Conservation (phyloP, 495 filamentous ascomycete genomes). For the Aspergillus avenaceus region DNA sequence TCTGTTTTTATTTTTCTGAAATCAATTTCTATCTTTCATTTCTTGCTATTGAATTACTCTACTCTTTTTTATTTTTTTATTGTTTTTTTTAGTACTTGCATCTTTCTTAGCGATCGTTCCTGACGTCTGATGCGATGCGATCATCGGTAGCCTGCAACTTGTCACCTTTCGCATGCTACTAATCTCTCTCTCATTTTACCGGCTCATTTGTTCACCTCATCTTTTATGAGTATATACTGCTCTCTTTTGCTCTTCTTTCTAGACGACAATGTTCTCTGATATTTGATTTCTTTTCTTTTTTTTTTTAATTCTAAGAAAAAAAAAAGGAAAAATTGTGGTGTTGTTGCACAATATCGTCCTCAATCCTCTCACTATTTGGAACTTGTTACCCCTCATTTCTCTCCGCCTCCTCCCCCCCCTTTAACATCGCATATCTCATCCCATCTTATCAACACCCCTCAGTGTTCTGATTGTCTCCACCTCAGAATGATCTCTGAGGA, state of each 20-base stretch:
- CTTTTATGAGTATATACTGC: not conserved
- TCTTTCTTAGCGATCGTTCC: slow-evolving; percentile 13
- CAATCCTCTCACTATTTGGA: slow-evolving; percentile 1
- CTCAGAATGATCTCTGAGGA: slow-evolving; percentile 81
- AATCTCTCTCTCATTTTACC: slow-evolving; percentile 9
- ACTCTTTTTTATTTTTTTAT: not conserved
- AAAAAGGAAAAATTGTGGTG: not conserved
- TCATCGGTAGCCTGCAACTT: slow-evolving; percentile 19
- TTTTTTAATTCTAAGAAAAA: no score
- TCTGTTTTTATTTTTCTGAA: not conserved
- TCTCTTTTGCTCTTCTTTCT: not conserved
- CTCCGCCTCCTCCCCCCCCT: slow-evolving; percentile 1
- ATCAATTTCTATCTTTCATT: not conserved
- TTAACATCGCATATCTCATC: slow-evolving; percentile 2
- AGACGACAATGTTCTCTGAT: slow-evolving; percentile 3
- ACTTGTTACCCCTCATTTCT: slow-evolving; percentile 8
- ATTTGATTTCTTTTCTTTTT: not conserved
- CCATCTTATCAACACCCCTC: slow-evolving; percentile 3
- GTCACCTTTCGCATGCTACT: slow-evolving; percentile 17
- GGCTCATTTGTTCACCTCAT: no score
- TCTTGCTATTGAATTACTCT: not conserved
- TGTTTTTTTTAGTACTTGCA: not conserved
- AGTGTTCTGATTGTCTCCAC: slow-evolving; percentile 3
- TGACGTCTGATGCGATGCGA: slow-evolving; percentile 37
- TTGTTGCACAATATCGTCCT: not conserved